phyloP scores from a whole-genome alignment of 2,329 filamentous ascomycete species.

The Colletotrichum gloeosporioides region DNA sequence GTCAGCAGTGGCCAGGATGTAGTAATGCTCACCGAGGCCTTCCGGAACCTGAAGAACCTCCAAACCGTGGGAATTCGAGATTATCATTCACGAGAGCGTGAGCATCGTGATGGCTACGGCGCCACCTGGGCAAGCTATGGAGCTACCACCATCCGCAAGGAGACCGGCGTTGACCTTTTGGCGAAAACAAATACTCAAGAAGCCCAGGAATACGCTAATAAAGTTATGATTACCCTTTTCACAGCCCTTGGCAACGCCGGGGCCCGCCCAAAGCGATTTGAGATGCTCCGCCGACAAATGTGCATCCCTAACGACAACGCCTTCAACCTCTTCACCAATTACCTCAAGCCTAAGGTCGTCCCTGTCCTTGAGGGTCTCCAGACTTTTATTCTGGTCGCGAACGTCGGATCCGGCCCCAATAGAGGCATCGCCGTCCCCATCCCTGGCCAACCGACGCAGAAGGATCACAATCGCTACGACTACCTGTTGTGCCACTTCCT shows the following conservation, averaged over 20 bases:
- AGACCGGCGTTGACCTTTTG: constrained; percentile 35
- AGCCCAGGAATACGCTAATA: constrained; percentile 28
- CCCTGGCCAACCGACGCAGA: neutral
- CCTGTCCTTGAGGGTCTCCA: constrained; percentile 51
- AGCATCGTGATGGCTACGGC: constrained; percentile 47
- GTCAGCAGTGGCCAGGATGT: constrained; percentile 50
- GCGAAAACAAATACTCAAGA: neutral
- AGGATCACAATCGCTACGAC: neutral
- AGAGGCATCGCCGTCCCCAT: neutral
- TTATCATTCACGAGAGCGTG: constrained; percentile 54
- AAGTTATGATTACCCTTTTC: constrained; percentile 45
- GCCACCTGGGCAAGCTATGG: constrained; percentile 62
- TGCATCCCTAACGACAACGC: constrained; percentile 41
- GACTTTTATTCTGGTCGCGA: constrained; percentile 45
- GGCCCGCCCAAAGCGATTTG: constrained; percentile 45
- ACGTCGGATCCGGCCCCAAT: neutral
- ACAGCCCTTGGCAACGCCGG: constrained; percentile 46
- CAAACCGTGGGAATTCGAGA: constrained; percentile 64
- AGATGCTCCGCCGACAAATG: constrained; percentile 47
- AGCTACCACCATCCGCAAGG: constrained; percentile 37
- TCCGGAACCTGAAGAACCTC: constrained; percentile 59
- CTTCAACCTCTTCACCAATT: constrained; percentile 49
- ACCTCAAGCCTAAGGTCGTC: constrained; percentile 37
- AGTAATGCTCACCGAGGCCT: constrained; percentile 61
- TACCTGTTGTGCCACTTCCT: constrained; percentile 42